Evolutionary conservation across 148 eudicot species (phyloP).

Genomic region (Polygonum maritimum): DNA sequence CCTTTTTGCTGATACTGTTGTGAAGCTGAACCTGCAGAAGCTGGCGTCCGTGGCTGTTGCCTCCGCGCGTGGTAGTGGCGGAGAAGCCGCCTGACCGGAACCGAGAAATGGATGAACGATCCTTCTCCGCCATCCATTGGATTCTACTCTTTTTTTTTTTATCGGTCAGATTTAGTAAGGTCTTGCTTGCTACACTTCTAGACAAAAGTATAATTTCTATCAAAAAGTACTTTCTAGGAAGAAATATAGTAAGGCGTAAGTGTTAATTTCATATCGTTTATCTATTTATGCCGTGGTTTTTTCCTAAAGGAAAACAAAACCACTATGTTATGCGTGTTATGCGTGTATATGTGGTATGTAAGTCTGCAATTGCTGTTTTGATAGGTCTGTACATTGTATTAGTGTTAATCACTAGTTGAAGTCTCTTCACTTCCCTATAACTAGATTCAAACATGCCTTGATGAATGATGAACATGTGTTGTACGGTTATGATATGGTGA

Average conservation of each 20-base stretch:
- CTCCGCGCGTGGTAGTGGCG: background rate
- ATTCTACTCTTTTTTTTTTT: background rate
- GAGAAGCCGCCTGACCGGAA: background rate
- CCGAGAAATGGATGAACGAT: background rate
- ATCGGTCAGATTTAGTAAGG: background rate
- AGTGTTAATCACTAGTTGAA: background rate
- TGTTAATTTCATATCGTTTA: background rate
- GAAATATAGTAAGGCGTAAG: too few species aligned
- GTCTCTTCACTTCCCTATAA: background rate
- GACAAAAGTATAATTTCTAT: too few species aligned
- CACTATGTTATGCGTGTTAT: background rate
- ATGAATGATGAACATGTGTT: too few species aligned
- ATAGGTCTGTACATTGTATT: background rate
- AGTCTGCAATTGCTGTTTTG: background rate
- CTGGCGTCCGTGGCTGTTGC: conserved; percentile 37
- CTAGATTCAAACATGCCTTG: background rate
- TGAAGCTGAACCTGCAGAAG: conserved; percentile 71
- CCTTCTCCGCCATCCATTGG: background rate
- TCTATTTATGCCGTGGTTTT: background rate
- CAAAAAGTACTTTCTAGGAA: too few species aligned
- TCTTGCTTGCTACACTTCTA: background rate
- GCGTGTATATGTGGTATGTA: background rate
- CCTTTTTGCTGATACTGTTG: conserved; percentile 77
- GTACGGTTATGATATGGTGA: too few species aligned
- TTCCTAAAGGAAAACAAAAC: background rate